Percentiles rank a stretch among this genome's conserved stretches.
Conservation (phyloP, 306 rosid genomes). For the Urtica urens region DNA sequence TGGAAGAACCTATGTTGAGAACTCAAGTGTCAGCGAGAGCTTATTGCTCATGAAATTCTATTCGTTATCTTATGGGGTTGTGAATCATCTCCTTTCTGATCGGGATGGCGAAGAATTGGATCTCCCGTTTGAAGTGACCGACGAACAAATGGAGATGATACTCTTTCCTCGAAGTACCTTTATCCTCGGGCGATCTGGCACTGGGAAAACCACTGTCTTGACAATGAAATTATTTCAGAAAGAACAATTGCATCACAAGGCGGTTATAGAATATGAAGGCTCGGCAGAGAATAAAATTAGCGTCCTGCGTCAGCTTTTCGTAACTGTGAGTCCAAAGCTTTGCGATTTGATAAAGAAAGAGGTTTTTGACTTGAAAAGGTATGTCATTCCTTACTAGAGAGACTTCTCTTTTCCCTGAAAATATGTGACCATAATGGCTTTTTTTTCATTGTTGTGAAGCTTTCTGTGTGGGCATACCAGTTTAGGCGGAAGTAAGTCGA, state of each 20-base stretch:
- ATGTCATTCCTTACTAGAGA: too few species aligned
- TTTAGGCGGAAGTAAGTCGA: slow-evolving; percentile 10
- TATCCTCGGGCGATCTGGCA: slow-evolving; percentile 75
- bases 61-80: slow-evolving; percentile 36
- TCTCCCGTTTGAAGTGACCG: slow-evolving; percentile 68
- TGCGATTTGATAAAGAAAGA: slow-evolving; percentile 60
- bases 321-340: slow-evolving; percentile 71
- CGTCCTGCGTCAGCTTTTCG: slow-evolving; percentile 50
- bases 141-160: slow-evolving; percentile 51
- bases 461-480: slow-evolving; percentile 23
- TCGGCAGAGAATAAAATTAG: slow-evolving; percentile 14
- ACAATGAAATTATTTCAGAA: slow-evolving; percentile 62
- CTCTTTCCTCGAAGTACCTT: slow-evolving; percentile 46
- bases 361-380: slow-evolving; percentile 61
- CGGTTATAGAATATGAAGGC: slow-evolving; percentile 19
- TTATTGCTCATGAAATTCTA: slow-evolving; percentile 72
- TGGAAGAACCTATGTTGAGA: slow-evolving; percentile 58
- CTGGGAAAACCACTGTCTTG: slow-evolving; percentile 79
- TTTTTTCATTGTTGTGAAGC: slow-evolving; percentile 22
- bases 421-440: too few species aligned
- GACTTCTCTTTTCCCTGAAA: too few species aligned
- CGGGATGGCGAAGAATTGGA: slow-evolving; percentile 41
- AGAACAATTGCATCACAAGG: slow-evolving; percentile 33
- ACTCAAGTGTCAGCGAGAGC: slow-evolving; percentile 71
- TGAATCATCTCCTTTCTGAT: slow-evolving; percentile 50